These are phyloP conservation scores for Microdochium paspali DNA, from an alignment of 2,329 filamentous ascomycete species.

Conservation along the genomic window DNA sequence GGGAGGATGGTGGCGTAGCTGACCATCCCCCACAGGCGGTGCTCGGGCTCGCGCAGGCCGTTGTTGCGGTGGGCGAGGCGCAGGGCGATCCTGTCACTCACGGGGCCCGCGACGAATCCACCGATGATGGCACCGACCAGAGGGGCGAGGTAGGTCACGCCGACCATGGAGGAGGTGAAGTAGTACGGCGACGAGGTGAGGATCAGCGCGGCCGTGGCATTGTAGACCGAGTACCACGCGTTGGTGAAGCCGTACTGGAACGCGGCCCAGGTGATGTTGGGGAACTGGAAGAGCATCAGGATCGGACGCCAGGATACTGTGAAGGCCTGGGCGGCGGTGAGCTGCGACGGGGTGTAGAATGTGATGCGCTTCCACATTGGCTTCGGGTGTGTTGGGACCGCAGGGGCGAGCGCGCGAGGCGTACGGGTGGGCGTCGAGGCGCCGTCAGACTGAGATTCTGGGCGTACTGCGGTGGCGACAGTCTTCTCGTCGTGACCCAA, in stretches of 20 bases:
- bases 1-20: slow-evolving; percentile 26
- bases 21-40: slow-evolving; percentile 13
- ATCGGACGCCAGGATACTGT: slow-evolving; percentile 15
- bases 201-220: slow-evolving; percentile 21
- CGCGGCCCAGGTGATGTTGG: slow-evolving; percentile 20
- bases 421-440: neutral
- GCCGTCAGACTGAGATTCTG: no score
- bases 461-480: no score
- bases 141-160: slow-evolving; percentile 19
- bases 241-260: slow-evolving; percentile 23
- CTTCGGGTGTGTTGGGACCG: slow-evolving; percentile 3
- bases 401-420: no score
- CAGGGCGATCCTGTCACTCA: slow-evolving; percentile 20
- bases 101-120: slow-evolving; percentile 14
- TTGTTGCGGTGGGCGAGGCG: slow-evolving; percentile 27
- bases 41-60: slow-evolving; percentile 23
- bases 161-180: slow-evolving; percentile 20
- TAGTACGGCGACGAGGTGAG: slow-evolving; percentile 22
- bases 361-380: slow-evolving; percentile 13
- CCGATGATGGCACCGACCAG: slow-evolving; percentile 16
- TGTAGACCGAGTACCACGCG: slow-evolving; percentile 24
- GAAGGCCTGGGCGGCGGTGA: slow-evolving; percentile 5
- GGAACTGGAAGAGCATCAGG: slow-evolving; percentile 20
- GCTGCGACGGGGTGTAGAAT: slow-evolving; percentile 12
- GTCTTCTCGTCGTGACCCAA: neutral